These are phyloP conservation scores for Fraxinus sp. DNA, from an alignment of 305 asterid genomes.

Conservation along the genomic window DNA sequence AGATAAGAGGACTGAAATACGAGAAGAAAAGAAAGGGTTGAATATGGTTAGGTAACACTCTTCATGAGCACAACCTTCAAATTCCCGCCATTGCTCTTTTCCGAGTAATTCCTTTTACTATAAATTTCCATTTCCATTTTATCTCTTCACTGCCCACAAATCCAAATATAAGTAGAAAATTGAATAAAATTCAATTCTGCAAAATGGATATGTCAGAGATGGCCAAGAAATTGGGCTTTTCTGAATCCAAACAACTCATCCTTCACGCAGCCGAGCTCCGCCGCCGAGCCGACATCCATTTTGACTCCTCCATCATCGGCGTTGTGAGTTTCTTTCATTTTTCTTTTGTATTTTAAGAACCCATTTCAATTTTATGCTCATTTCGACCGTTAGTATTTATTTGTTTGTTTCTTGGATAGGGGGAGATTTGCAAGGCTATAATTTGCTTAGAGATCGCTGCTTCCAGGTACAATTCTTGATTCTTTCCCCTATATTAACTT, in stretches of 20 bases:
- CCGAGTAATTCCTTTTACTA: neutral
- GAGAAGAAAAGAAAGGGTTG: neutral
- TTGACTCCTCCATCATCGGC: constrained; percentile 79
- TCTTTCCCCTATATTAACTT: neutral
- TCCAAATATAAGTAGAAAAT: neutral
- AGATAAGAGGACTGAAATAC: neutral
- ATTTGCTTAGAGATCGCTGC: constrained; percentile 93
- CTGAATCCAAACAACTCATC: constrained; percentile 58
- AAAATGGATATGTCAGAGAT: constrained; percentile 68
- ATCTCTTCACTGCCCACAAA: neutral
- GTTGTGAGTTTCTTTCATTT: constrained; percentile 48
- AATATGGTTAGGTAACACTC: neutral
- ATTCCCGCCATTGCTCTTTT: neutral
- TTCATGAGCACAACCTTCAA: neutral
- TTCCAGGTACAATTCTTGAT: constrained; percentile 41
- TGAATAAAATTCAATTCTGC: neutral
- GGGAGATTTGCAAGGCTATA: constrained; percentile 88
- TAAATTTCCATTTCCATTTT: neutral
- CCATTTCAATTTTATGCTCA: neutral
- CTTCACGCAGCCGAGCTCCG: constrained; percentile 94
- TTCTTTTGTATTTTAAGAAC: neutral
- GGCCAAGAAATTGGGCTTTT: constrained; percentile 62
- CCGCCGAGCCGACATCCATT: constrained; percentile 83
- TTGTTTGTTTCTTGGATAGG: constrained; percentile 29
- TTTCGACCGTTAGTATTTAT: neutral